Evolutionary conservation across 768 basidiomycete genomes (phyloP).

Genomic region (Gloeostereum incarnatum): DNA sequence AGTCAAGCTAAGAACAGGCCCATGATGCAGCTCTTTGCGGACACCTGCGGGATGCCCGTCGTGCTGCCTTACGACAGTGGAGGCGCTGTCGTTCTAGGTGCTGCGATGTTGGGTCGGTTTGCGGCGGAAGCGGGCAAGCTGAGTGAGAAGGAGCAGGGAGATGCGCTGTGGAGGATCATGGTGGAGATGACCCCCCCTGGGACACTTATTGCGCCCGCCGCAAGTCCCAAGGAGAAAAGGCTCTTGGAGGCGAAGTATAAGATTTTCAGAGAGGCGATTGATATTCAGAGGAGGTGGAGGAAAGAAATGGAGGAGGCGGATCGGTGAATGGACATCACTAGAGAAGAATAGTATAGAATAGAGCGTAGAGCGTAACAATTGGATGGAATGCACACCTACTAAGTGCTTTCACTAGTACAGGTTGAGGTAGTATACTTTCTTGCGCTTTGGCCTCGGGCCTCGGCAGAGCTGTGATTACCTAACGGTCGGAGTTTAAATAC

Average conservation of each 20-base stretch:
- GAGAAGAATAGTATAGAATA: background rate
- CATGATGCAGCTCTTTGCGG: constrained; percentile 85
- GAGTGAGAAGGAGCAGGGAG: constrained; percentile 39
- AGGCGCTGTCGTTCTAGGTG: constrained; percentile 84
- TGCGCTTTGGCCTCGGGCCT: too few species aligned
- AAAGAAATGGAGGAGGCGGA: constrained; percentile 64
- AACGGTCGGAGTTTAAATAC: too few species aligned
- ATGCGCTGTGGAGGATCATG: constrained; percentile 88
- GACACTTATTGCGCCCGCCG: constrained; percentile 55
- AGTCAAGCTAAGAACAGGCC: constrained; percentile 86
- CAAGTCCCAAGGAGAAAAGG: constrained; percentile 54
- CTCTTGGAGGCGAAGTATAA: constrained; percentile 88
- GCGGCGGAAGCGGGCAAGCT: constrained; percentile 49
- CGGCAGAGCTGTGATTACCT: too few species aligned
- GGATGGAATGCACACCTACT: background rate
- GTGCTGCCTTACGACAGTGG: constrained; percentile 65
- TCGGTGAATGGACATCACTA: too few species aligned
- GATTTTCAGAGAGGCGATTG: constrained; percentile 84
- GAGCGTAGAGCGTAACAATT: background rate
- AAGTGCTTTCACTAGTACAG: too few species aligned
- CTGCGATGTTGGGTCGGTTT: constrained; percentile 89
- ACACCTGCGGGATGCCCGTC: constrained; percentile 75
- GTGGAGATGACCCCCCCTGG: constrained; percentile 91
- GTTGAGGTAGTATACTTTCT: too few species aligned
- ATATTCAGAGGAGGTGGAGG: constrained; percentile 85